Conservation (phyloP, 495 filamentous ascomycete species). For the Amorphotheca resinae region DNA sequence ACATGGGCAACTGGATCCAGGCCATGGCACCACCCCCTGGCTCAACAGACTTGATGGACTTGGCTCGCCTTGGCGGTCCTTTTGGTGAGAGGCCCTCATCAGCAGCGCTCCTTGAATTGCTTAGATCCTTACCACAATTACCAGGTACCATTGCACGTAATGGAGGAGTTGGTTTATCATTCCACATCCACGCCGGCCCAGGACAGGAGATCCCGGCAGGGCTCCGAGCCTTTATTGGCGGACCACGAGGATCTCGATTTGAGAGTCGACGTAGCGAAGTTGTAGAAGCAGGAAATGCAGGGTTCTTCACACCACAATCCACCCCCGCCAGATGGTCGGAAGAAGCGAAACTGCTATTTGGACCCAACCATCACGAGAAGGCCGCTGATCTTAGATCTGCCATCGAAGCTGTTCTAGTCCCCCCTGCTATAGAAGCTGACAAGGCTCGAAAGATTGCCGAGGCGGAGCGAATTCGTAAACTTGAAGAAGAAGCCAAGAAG, state of each 20-base stretch:
- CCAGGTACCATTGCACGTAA: conserved; percentile 38
- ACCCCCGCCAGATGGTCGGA: conserved; percentile 78
- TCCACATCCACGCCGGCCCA: conserved; percentile 17
- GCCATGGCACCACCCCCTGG: conserved; percentile 11
- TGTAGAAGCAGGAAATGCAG: conserved; percentile 48
- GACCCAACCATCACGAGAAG: conserved; percentile 52
- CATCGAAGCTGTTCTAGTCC: conserved; percentile 64
- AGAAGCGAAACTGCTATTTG: conserved; percentile 80
- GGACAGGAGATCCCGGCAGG: conserved; percentile 31
- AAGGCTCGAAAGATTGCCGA: conserved; percentile 49
- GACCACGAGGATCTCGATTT: conserved; percentile 29
- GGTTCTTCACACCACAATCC: conserved; percentile 54
- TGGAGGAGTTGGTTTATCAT: conserved; percentile 38
- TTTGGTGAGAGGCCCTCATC: conserved; percentile 26
- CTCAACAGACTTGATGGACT: conserved; percentile 35
- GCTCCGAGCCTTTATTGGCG: conserved; percentile 46
- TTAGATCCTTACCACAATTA: conserved; percentile 16
- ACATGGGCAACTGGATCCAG: conserved; percentile 6
- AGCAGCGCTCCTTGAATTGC: conserved; percentile 12
- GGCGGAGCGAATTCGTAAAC: conserved; percentile 43
- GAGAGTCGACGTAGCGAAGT: conserved; percentile 28
- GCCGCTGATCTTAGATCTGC: conserved; percentile 49
- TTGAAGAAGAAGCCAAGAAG: conserved; percentile 52
- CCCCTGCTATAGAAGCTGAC: conserved; percentile 70
- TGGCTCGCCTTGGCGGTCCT: conserved; percentile 29